phyloP scores from a whole-genome alignment of 768 basidiomycete species.

The Kwoniella heveanensis region DNA sequence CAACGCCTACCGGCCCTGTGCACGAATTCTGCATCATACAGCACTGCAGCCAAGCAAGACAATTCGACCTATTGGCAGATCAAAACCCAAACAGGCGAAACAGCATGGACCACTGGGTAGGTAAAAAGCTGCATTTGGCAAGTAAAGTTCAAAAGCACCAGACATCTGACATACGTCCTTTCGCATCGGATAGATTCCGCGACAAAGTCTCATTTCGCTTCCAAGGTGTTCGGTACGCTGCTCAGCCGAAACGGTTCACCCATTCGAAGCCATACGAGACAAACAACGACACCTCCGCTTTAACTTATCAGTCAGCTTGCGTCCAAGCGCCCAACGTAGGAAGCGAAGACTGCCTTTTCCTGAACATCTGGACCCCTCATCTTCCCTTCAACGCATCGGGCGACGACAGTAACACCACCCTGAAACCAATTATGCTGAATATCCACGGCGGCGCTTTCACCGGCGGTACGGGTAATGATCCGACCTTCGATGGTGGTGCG shows the following conservation, averaged over 20 bases:
- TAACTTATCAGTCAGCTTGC: slow-evolving; percentile 22
- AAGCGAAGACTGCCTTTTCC: slow-evolving; percentile 42
- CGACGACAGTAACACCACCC: neutral
- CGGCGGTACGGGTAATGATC: slow-evolving; percentile 35
- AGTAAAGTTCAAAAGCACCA: too few species aligned
- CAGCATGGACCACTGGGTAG: slow-evolving; percentile 3
- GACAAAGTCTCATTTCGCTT: slow-evolving; percentile 63
- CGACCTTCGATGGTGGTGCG: slow-evolving; percentile 32
- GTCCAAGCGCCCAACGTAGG: slow-evolving; percentile 19
- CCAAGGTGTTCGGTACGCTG: slow-evolving; percentile 62
- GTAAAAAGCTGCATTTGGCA: too few species aligned
- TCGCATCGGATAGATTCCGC: slow-evolving; percentile 56
- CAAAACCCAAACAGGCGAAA: neutral
- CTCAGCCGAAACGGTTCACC: slow-evolving; percentile 59
- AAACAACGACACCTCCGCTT: slow-evolving; percentile 13
- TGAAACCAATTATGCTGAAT: slow-evolving; percentile 46
- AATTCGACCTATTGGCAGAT: slow-evolving; percentile 16
- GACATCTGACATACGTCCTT: too few species aligned
- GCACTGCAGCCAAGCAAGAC: slow-evolving; percentile 3
- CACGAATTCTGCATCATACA: slow-evolving; percentile 17
- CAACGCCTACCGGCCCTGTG: slow-evolving; percentile 10
- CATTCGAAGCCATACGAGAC: slow-evolving; percentile 57
- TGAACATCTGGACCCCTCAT: slow-evolving; percentile 52
- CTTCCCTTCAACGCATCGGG: slow-evolving; percentile 19
- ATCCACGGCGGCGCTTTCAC: slow-evolving; percentile 50